phyloP scores from a whole-genome alignment of 2,329 filamentous ascomycete species.

The Bipolaris zeicola region DNA sequence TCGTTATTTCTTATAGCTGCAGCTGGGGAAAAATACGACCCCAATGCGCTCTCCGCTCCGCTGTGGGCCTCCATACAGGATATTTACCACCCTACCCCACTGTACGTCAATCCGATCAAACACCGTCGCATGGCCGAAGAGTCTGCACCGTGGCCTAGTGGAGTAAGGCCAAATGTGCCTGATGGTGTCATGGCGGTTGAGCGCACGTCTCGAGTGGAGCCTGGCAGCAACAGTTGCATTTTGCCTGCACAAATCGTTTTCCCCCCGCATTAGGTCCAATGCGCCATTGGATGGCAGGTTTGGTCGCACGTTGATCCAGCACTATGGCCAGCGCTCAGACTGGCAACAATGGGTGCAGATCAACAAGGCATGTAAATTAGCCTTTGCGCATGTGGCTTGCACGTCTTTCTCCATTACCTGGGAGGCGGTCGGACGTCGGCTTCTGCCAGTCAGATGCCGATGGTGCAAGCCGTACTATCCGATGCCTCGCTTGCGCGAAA shows the following conservation, averaged over 20 bases:
- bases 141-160: neutral
- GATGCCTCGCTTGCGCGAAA: constrained; percentile 4
- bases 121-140: constrained; percentile 8
- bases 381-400: neutral
- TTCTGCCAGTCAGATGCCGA: constrained; percentile 9
- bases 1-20: constrained; percentile 10
- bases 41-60: constrained; percentile 2
- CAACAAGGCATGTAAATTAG: neutral
- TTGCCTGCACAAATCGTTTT: neutral
- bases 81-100: constrained; percentile 12
- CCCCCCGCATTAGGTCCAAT: neutral
- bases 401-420: neutral
- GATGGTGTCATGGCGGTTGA: neutral
- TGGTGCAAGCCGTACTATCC: neutral
- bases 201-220: constrained; percentile 1
- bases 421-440: constrained; percentile 3
- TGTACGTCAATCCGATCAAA: constrained; percentile 7
- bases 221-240: neutral
- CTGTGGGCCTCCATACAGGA: constrained; percentile 6
- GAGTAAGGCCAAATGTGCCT: constrained; percentile 1
- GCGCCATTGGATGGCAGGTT: neutral
- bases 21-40: neutral
- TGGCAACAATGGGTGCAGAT: neutral
- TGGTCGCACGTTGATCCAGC: neutral
- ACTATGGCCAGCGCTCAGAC: constrained; percentile 1